These are phyloP conservation scores for Kluyveromyces sp. DNA, from an alignment of 1,139 yeast genomes.

Conservation along the genomic window DNA sequence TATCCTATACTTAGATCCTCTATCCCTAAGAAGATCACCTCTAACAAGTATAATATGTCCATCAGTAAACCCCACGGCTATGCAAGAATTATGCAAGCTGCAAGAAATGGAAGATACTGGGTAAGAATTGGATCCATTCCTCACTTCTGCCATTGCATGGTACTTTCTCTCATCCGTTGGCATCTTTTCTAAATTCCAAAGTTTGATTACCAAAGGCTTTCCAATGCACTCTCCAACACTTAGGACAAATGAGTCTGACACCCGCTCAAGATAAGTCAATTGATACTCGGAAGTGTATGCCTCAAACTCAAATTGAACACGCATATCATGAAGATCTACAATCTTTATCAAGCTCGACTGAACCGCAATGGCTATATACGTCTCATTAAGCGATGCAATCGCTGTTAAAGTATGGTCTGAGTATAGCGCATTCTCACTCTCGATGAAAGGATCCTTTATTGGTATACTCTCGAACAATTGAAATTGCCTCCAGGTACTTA, in stretches of 20 bases:
- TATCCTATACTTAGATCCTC: slow-evolving; percentile 82
- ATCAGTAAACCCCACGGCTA: slow-evolving; percentile 80
- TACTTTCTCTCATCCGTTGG: slow-evolving; percentile 34
- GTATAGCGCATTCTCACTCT: slow-evolving; percentile 56
- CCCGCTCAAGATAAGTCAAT: slow-evolving; percentile 46
- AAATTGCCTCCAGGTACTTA: slow-evolving; percentile 73
- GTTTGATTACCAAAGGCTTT: slow-evolving; percentile 52
- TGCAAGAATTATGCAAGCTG: slow-evolving; percentile 50
- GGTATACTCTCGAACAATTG: slow-evolving; percentile 82
- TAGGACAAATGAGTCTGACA: slow-evolving; percentile 46
- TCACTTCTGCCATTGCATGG: slow-evolving; percentile 37
- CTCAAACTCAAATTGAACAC: slow-evolving; percentile 41
- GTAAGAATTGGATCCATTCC: slow-evolving; percentile 52
- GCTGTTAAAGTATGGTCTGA: slow-evolving; percentile 70
- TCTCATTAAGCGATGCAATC: slow-evolving; percentile 43
- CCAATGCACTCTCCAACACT: slow-evolving; percentile 75
- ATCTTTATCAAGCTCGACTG: slow-evolving; percentile 50
- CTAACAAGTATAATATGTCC: slow-evolving; percentile 77
- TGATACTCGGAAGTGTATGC: slow-evolving; percentile 63
- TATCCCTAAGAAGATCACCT: slow-evolving; percentile 81
- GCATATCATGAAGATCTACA: slow-evolving; percentile 42
- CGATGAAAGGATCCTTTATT: slow-evolving; percentile 70
- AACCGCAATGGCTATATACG: slow-evolving; percentile 53
- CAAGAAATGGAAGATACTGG: slow-evolving; percentile 65
- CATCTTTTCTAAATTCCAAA: slow-evolving; percentile 62